Base-by-base conservation (phyloP, 768 basidiomycete genomes). In the Dacryopinax primogenitus region DNA sequence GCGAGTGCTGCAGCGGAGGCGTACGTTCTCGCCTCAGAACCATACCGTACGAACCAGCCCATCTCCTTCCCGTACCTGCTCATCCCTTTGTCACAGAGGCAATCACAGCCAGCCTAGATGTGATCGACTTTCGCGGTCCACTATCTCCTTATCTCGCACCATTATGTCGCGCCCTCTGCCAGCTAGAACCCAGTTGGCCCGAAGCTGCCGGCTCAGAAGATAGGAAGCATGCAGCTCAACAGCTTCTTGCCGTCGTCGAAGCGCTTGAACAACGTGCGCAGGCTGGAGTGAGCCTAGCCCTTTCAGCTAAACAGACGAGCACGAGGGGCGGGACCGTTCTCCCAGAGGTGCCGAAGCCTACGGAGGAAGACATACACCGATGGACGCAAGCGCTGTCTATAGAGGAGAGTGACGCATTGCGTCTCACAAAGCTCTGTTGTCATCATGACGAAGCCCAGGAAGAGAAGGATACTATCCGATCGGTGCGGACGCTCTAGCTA, bases 401-500 rank as follows among this genome's bases (percentile, higher is more conserved):
- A 11, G 13, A 23, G 9, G 51, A 58, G 18, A 58, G 26, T 4
- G 51, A 58, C 26, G 51, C 26, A 6, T 23, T 58, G 9, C 23
- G 51, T 23, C 51, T 58, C 26, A 30, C 32, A 11, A 58, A 30
- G 51, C 51, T 58, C 26, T 58, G 51, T 21, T 58, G 51, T 58
- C 12, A 30, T 21, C 4, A 11, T 23, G 51, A 58, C 51, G 51
- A 58, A 13, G 30, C 23, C 4, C 15, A 23, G 13, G 51, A 58
- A 63, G 62, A 26, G 45, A 64, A 26, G 63, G 34, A 30, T 32
- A 58, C 21, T 1, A 23, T 23, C 6, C 36, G 65, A n/a, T 68
- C 67, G 21, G 67, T 68, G 16, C 23, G 67, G 33, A 45, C 62
- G 30, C 58, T 68, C 37, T 68, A 61, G 64, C 28, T 4, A n/a